These are phyloP conservation scores for Xenosphaeropsis pyriputrescens DNA, from an alignment of 2,329 filamentous ascomycete species.

Conservation along the genomic window DNA sequence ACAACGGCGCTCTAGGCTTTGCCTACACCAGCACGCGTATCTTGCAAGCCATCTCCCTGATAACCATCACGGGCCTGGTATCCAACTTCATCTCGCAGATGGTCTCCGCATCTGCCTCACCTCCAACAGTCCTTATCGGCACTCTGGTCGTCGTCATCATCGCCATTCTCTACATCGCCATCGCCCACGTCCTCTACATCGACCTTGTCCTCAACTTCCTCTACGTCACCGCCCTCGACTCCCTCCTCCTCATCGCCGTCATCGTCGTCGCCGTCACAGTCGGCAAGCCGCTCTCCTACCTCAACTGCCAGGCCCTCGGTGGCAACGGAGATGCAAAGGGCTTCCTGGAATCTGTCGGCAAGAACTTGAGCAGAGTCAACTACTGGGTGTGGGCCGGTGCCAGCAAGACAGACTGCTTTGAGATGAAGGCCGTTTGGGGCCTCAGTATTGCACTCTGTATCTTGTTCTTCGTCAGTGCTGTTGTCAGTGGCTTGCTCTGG, in stretches of 20 bases:
- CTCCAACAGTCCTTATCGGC: conserved; percentile 61
- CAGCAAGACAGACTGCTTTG: conserved; percentile 53
- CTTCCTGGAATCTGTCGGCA: conserved; percentile 27
- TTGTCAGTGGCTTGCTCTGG: conserved; percentile 47
- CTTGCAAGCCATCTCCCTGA: conserved; percentile 56
- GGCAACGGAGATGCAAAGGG: conserved; percentile 23
- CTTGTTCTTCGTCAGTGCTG: conserved; percentile 48
- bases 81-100: conserved; percentile 74
- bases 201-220: conserved; percentile 65
- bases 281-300: conserved; percentile 66
- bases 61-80: conserved; percentile 66
- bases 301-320: conserved; percentile 49
- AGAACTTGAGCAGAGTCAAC: conserved; percentile 25
- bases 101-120: conserved; percentile 45
- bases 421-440: conserved; percentile 82
- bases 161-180: conserved; percentile 62
- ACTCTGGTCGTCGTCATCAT: conserved; percentile 69
- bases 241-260: conserved; percentile 57
- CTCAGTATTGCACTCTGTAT: conserved; percentile 66
- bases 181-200: conserved; percentile 70
- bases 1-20: conserved; percentile 53
- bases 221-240: conserved; percentile 50
- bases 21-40: conserved; percentile 63
- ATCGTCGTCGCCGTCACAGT: conserved; percentile 65
- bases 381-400: conserved; percentile 34